Percentiles rank a stretch among this genome's conserved stretches.
phyloP scores from a whole-genome alignment of 2,329 filamentous ascomycete species.

The Xylariales sp. region DNA sequence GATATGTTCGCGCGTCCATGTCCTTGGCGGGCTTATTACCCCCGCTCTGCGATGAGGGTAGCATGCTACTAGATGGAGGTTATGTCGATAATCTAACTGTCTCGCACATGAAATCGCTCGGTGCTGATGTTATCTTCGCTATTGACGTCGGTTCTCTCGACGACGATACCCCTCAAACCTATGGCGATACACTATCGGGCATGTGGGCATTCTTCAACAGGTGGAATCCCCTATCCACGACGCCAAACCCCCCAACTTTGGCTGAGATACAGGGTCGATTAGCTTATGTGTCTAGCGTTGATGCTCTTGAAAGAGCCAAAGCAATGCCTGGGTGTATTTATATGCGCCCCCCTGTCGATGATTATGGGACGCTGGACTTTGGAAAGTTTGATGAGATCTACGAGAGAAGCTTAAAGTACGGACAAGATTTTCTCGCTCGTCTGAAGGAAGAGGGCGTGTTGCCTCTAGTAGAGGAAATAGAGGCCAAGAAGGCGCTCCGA shows the following conservation, averaged over 20 bases:
- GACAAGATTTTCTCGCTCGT: conserved; percentile 80
- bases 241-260: conserved; percentile 91
- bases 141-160: conserved; percentile 94
- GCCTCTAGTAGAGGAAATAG: conserved; percentile 75
- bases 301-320: conserved; percentile 94
- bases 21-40: conserved; percentile 92
- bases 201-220: conserved; percentile 95
- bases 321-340: conserved; percentile 90
- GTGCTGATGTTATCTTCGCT: conserved; percentile 93
- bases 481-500: conserved; percentile 79
- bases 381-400: conserved; percentile 98
- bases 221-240: conserved; percentile 93
- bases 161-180: conserved; percentile 89
- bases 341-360: conserved; percentile 94
- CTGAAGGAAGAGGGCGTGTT: conserved; percentile 83
- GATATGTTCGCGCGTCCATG: conserved; percentile 97
- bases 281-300: conserved; percentile 94
- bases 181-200: conserved; percentile 93
- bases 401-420: conserved; percentile 86
- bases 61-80: conserved; percentile 94
- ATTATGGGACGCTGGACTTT: conserved; percentile 95
- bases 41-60: conserved; percentile 94
- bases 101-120: conserved; percentile 94
- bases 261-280: conserved; percentile 95
- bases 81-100: conserved; percentile 98